Conservation (phyloP, 257 asterid genomes). For the Verbascum thapsus region DNA sequence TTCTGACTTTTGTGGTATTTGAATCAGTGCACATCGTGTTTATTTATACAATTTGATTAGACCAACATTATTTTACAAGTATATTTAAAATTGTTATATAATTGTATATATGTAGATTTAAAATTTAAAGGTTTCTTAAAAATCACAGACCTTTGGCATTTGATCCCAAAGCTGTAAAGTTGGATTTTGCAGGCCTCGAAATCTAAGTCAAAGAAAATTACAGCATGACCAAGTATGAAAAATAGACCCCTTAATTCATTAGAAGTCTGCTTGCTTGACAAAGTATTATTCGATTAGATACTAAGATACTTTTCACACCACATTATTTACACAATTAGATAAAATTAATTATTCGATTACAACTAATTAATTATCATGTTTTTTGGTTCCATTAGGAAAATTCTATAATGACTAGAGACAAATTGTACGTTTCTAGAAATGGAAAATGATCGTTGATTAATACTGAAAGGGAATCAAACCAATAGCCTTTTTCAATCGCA, state of each 20-base stretch:
- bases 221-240: neutral
- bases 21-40: constrained; percentile 18
- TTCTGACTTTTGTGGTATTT: constrained; percentile 8
- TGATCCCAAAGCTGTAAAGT: constrained; percentile 23
- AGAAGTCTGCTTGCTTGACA: constrained; percentile 28
- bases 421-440: constrained; percentile 27
- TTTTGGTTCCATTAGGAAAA: constrained; percentile 1
- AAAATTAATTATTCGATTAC: constrained; percentile 13
- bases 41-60: neutral
- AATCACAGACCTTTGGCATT: neutral
- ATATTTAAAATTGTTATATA: no score
- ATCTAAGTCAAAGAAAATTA: constrained; percentile 27
- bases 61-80: no score
- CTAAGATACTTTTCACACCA: constrained; percentile 37
- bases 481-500: neutral
- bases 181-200: constrained; percentile 31
- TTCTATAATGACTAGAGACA: constrained; percentile 14
- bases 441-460: neutral
- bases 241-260: constrained; percentile 13
- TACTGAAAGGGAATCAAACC: constrained; percentile 8
- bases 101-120: no score
- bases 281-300: neutral
- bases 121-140: no score
- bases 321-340: neutral
- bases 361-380: neutral